Evolutionary conservation across 495 filamentous ascomycete genomes (phyloP).

Genomic region (Cudoniella acicularis): DNA sequence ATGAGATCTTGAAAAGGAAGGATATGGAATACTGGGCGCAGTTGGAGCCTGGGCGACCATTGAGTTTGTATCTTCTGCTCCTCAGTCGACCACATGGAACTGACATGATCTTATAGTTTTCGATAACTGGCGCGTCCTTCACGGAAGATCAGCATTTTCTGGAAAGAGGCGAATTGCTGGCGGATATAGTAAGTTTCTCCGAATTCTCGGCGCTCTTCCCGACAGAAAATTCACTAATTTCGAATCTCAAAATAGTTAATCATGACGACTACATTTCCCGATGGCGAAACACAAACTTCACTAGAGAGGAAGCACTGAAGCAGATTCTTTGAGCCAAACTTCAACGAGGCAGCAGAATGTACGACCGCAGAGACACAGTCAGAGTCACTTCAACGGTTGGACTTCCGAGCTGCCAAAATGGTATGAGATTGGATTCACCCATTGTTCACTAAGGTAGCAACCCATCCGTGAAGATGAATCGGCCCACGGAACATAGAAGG

Average conservation of each 20-base stretch:
- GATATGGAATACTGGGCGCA: slow-evolving; percentile 68
- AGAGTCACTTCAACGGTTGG: too few relatives aligned
- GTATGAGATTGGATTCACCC: too few relatives aligned
- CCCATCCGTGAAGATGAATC: too few relatives aligned
- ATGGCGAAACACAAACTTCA: slow-evolving; percentile 66
- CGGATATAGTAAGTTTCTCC: slow-evolving; percentile 66
- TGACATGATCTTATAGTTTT: slow-evolving; percentile 54
- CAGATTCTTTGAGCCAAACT: slow-evolving; percentile 27
- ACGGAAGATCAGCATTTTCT: slow-evolving; percentile 76
- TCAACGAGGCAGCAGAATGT: too few relatives aligned
- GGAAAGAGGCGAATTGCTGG: slow-evolving; percentile 86
- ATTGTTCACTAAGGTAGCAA: too few relatives aligned
- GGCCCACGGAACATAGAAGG: too few relatives aligned
- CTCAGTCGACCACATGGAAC: not conserved
- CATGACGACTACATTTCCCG: slow-evolving; percentile 82
- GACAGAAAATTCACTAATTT: slow-evolving; percentile 18
- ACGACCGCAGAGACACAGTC: too few relatives aligned
- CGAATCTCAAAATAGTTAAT: slow-evolving; percentile 66
- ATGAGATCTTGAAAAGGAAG: slow-evolving; percentile 51
- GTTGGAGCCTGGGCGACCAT: slow-evolving; percentile 68
- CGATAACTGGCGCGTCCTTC: slow-evolving; percentile 92
- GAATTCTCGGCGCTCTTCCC: not conserved
- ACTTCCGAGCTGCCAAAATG: too few relatives aligned
- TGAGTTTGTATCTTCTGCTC: slow-evolving; percentile 51
- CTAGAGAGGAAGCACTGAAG: slow-evolving; percentile 49